These are phyloP conservation scores for Fusarium virguliforme DNA, from an alignment of 2,329 filamentous ascomycete genomes.

Conservation along the genomic window DNA sequence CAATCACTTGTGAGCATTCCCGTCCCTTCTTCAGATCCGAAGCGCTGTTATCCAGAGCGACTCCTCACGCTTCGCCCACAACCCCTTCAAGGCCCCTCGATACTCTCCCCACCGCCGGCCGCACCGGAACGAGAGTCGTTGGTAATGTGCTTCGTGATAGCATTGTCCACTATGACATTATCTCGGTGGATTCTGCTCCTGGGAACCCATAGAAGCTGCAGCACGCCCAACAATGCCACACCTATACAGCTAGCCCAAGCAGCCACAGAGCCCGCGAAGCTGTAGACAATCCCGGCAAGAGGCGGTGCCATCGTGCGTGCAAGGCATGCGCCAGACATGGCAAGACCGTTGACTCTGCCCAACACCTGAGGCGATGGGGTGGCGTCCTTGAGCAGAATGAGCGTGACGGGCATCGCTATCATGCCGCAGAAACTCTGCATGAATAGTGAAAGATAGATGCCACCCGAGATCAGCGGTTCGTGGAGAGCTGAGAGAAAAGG, in stretches of 20 bases:
- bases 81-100: background rate
- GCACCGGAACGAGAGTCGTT: slow-evolving; percentile 27
- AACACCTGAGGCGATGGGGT: slow-evolving; percentile 74
- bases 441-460: slow-evolving; percentile 76
- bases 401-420: slow-evolving; percentile 76
- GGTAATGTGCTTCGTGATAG: slow-evolving; percentile 34
- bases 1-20: too few species aligned
- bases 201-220: slow-evolving; percentile 46
- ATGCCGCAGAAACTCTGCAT: slow-evolving; percentile 79
- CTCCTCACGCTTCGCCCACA: background rate
- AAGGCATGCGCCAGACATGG: slow-evolving; percentile 80
- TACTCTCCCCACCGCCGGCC: background rate
- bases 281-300: slow-evolving; percentile 77
- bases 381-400: slow-evolving; percentile 82
- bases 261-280: slow-evolving; percentile 66
- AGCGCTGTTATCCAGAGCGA: background rate
- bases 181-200: slow-evolving; percentile 26
- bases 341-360: slow-evolving; percentile 80
- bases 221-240: slow-evolving; percentile 46
- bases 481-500: slow-evolving; percentile 77
- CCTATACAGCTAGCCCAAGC: slow-evolving; percentile 60
- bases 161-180: slow-evolving; percentile 41
- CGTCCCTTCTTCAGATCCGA: background rate
- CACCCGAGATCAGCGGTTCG: slow-evolving; percentile 66
- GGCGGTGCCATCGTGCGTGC: slow-evolving; percentile 80